Evolutionary conservation across 1,284 basidiomycete species (phyloP).

Genomic region (Austroboletus novae-zelandiae): DNA sequence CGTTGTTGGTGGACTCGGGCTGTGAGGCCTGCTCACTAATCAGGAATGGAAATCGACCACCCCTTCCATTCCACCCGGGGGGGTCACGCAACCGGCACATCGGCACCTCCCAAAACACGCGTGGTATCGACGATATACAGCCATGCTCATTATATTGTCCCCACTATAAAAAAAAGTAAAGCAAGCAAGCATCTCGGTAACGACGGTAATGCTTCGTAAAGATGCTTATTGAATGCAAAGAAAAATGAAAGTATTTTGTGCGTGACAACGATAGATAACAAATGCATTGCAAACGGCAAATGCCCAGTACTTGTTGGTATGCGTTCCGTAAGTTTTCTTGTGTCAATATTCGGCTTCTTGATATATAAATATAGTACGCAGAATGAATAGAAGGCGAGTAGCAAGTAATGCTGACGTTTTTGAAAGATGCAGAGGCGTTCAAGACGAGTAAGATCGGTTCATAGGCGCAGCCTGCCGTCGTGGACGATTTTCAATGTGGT

Average conservation of each 20-base stretch:
- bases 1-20: slow-evolving; percentile 24
- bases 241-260: slow-evolving; percentile 22
- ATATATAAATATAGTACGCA: slow-evolving; percentile 39
- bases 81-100: slow-evolving; percentile 8
- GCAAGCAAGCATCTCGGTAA: slow-evolving; percentile 8
- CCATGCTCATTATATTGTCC: slow-evolving; percentile 15
- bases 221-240: slow-evolving; percentile 27
- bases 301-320: slow-evolving; percentile 29
- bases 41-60: slow-evolving; percentile 32
- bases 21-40: slow-evolving; percentile 26
- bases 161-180: slow-evolving; percentile 6
- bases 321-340: slow-evolving; percentile 34
- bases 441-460: slow-evolving; percentile 13
- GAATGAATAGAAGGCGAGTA: slow-evolving; percentile 31
- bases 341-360: slow-evolving; percentile 31
- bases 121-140: neutral
- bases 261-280: slow-evolving; percentile 34
- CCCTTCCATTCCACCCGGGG: slow-evolving; percentile 21
- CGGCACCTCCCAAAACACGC: neutral
- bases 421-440: slow-evolving; percentile 20
- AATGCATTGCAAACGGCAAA: slow-evolving; percentile 32
- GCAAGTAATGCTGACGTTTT: slow-evolving; percentile 26
- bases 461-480: slow-evolving; percentile 29
- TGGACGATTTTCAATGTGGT: slow-evolving; percentile 11
- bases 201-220: slow-evolving; percentile 24